Conservation (phyloP, 2,329 filamentous ascomycete species). For the Aspergillus aculeatinus region DNA sequence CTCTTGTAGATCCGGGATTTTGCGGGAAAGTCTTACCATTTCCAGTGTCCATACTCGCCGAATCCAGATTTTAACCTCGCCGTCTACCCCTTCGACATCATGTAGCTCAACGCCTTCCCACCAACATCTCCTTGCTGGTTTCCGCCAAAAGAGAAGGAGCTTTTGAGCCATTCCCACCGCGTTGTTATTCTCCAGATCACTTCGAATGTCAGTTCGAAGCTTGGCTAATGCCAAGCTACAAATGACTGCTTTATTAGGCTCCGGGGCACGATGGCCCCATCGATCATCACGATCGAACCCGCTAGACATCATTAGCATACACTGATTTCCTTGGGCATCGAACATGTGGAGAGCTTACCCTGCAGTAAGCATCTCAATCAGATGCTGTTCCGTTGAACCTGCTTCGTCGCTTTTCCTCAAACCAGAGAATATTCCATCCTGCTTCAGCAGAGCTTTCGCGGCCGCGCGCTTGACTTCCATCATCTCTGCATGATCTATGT, state of each 20-base stretch:
- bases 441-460: constrained; percentile 77
- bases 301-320: constrained; percentile 48
- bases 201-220: constrained; percentile 82
- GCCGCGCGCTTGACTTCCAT: constrained; percentile 93
- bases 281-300: constrained; percentile 94
- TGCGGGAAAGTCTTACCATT: constrained; percentile 60
- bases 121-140: constrained; percentile 94
- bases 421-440: constrained; percentile 94
- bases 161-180: constrained; percentile 98
- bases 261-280: constrained; percentile 96
- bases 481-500: constrained; percentile 88
- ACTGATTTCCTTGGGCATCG: not conserved
- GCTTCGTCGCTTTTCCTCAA: constrained; percentile 92
- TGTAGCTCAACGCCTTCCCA: constrained; percentile 97
- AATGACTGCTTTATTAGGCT: constrained; percentile 97
- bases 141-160: constrained; percentile 94
- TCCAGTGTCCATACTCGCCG: constrained; percentile 96
- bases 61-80: constrained; percentile 96
- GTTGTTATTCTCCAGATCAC: constrained; percentile 70
- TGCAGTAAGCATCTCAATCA: constrained; percentile 98
- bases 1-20: not conserved
- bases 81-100: constrained; percentile 84
- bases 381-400: constrained; percentile 93
- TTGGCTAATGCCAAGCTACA: constrained; percentile 93
- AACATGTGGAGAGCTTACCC: constrained; percentile 61